phyloP scores from a whole-genome alignment of 2,329 filamentous ascomycete genomes.

The Nakataea oryzae region DNA sequence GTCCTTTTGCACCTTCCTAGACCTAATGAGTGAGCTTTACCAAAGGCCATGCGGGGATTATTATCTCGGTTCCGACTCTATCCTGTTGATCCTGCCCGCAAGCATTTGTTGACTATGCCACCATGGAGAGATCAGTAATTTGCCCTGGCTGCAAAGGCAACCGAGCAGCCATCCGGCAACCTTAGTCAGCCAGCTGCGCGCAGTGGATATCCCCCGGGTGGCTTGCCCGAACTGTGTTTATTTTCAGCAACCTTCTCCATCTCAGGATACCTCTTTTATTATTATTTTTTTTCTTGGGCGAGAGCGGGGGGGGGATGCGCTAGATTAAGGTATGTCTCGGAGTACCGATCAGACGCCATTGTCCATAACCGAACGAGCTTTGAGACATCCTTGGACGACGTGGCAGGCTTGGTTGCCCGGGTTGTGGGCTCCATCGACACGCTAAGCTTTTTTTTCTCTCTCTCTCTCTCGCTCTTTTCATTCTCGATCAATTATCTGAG shows the following conservation, averaged over 20 bases:
- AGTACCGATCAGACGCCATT: neutral
- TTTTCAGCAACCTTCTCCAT: neutral
- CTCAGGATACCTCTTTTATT: neutral
- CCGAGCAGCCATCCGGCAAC: neutral
- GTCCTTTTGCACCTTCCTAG: neutral
- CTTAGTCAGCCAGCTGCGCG: no score
- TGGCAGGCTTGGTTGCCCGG: no score
- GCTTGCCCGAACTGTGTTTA: neutral
- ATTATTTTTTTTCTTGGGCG: neutral
- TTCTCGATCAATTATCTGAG: no score
- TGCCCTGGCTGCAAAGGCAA: neutral
- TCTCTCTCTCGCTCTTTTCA: conserved; percentile 5
- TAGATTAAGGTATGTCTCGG: neutral
- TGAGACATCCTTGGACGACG: neutral
- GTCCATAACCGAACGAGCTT: neutral
- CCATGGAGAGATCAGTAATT: neutral
- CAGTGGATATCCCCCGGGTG: no score
- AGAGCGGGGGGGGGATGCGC: neutral
- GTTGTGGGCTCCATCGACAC: neutral
- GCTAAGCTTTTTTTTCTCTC: conserved; percentile 1
- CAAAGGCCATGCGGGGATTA: no score
- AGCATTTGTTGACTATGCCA: neutral
- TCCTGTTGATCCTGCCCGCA: neutral
- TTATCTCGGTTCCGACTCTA: neutral
- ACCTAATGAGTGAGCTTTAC: no score